Base-by-base conservation (phyloP, 768 basidiomycete genomes). In the Dendrothele bispora region DNA sequence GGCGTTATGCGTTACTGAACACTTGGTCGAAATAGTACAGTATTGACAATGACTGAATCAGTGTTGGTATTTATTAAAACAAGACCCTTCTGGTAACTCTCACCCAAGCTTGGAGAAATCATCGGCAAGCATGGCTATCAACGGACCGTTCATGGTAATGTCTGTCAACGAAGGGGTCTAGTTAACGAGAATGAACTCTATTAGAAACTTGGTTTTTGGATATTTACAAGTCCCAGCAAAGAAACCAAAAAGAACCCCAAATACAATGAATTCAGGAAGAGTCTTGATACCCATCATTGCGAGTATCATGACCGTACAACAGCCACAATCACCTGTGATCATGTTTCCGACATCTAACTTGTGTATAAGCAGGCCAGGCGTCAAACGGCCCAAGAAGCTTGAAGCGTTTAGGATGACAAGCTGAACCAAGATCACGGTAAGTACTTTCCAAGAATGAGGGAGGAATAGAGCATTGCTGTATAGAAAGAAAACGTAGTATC, bases 341-440 rank as follows among this genome's bases (percentile, higher is more conserved):
- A 68, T 38, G 46, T 50, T 62, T 25, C 59, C 52, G 7, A 68
- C 59, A 8, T 70, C 68, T 38, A 64, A 21, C 12, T 27, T 28
- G 11, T 59, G 46, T 7, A 63, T 63, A 27, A 74, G 52, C 28
- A 72, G 65, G 27, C 67, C 68, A 0, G 69, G 60, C 7, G 67
- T 50, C 2, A 73, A 36, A 22, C 74, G 68, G 5, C 75, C 77
- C 18, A 69, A 54, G 24, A 73, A 54, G 32, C 60, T 58, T 20
- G 62, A 61, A 5, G 59, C 67, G 49, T 74, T 77, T 24, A 72
- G 48, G 22, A 76, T 64, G 3, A 70, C 65, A n/a, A 75, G 45
- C 61, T 70, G 37, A 30, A 36, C 48, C 11, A 47, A 49, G 4
- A 34, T 35, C 29, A 35, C 28, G 35, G 1, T 39, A 29, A 17